Evolutionary conservation across 78 protist genomes (phyloP), one percentile per base, ranked within the genome.

Genomic region (Emiliania huxleyi): DNA sequence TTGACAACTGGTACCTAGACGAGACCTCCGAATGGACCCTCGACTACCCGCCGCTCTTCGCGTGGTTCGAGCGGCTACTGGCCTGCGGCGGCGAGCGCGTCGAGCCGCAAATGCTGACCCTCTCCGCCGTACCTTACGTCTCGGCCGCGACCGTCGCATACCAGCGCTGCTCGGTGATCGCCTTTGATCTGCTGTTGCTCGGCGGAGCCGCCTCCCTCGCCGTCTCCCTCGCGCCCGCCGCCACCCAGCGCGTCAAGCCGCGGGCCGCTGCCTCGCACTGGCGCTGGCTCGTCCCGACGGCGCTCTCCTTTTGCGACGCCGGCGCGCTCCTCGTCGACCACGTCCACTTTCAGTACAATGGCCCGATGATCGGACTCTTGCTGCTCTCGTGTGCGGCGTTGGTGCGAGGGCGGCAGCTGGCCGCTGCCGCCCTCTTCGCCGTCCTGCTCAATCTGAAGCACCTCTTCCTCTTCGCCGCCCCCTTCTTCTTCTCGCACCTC

Each of bases 41-140:
- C 40, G 99, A 98, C 83, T 98, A 98, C 71, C 99, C 99, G 42
- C 99, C 99, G 6, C 91, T 97, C 55, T 98, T 98, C 94, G 99
- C 99, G 1, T 97, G 95, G 95, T 98, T 98, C 40, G 99, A 98
- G 93, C 87, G 89, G 45, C 1, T 45, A 1, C 91, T 98, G 4
- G 52, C 85, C 44, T 19, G 4, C 56, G 26, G 5, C 26, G 92
- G 84, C 29, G 21, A 29, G 35, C 42, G n/a, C 84, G 33, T 94
- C 73, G 99, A 97, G 69, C 69, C 83, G 1, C 43, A 29, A 5
- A 97, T 98, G 97, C 81, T 97, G 11, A 37, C 37, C 25, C 55
- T 97, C 48, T 35, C 52, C 33, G 84, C 92, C 19, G n/a, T 88
- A 1, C 40, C 62, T 37, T 95, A 97, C 90, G 90, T 42, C 0